Conservation (phyloP, 1,284 basidiomycete species). For the Omphalotus olearius region DNA sequence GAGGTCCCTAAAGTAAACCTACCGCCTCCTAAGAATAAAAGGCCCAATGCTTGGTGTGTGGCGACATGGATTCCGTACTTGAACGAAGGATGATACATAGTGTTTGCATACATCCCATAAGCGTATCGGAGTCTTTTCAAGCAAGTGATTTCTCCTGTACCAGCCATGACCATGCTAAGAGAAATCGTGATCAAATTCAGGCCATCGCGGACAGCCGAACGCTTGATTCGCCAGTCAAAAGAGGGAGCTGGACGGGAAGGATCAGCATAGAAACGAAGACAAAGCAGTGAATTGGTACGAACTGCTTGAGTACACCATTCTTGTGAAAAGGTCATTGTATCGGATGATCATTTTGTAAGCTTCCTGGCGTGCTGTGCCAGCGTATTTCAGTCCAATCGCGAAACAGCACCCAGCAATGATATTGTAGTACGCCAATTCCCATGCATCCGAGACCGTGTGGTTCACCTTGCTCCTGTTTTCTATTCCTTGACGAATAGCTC, state of each 20-base stretch:
- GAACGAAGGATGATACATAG: constrained; percentile 74
- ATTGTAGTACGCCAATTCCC: constrained; percentile 86
- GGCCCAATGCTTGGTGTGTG: constrained; percentile 86
- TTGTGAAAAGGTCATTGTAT: constrained; percentile 77
- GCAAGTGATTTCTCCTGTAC: constrained; percentile 91
- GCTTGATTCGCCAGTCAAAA: constrained; percentile 83
- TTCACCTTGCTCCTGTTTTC: constrained; percentile 45
- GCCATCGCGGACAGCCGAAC: constrained; percentile 84
- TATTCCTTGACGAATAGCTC: constrained; percentile 58
- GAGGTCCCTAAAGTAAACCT: constrained; percentile 91
- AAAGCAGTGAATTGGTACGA: constrained; percentile 21
- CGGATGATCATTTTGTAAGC: constrained; percentile 81
- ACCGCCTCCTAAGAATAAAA: constrained; percentile 93
- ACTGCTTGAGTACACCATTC: constrained; percentile 63
- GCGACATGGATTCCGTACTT: constrained; percentile 91
- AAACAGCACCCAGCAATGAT: constrained; percentile 90
- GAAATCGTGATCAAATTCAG: constrained; percentile 85
- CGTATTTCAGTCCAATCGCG: constrained; percentile 88
- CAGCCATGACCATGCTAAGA: constrained; percentile 91
- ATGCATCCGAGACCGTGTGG: constrained; percentile 64
- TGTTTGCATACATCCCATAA: constrained; percentile 85
- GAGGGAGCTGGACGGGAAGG: constrained; percentile 47
- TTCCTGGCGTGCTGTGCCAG: constrained; percentile 85
- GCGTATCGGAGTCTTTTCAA: constrained; percentile 86
- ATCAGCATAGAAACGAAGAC: background rate